Conservation (phyloP, 257 asterid genomes). For the Asclepias syriaca region DNA sequence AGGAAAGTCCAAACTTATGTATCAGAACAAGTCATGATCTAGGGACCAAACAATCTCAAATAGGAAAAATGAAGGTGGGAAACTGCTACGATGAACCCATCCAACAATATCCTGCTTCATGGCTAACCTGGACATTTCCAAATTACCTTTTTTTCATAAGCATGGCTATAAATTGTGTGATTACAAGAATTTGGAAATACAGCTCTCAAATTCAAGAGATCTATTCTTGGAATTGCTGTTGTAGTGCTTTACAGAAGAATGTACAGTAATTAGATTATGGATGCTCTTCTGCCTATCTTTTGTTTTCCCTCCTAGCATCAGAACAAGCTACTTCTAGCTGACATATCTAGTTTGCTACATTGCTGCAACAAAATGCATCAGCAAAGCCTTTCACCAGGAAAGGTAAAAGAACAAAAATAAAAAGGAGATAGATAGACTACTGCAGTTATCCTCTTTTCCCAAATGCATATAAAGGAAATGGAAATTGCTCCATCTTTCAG, state of each 20-base stretch:
- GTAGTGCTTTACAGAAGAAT: not conserved
- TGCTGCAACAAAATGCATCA: not conserved
- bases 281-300: not conserved
- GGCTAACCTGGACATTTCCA: not conserved
- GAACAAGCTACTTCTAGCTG: not conserved
- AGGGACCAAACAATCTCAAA: slow-evolving; percentile 1
- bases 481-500: not conserved
- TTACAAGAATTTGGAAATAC: not conserved
- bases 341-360: not conserved
- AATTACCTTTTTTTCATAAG: not conserved
- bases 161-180: not conserved
- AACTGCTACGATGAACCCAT: not conserved
- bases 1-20: not conserved
- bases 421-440: not conserved
- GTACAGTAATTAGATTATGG: not conserved
- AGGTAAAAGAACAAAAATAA: not conserved
- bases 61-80: not conserved
- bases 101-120: not conserved
- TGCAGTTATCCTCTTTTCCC: not conserved
- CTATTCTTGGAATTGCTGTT: not conserved
- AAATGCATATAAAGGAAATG: not conserved
- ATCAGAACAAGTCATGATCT: not conserved
- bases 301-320: not conserved
- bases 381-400: not conserved
- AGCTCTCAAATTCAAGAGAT: slow-evolving; percentile 2